Evolutionary conservation across 306 rosid species (phyloP).

Genomic region (Ziziphus jujuba): DNA sequence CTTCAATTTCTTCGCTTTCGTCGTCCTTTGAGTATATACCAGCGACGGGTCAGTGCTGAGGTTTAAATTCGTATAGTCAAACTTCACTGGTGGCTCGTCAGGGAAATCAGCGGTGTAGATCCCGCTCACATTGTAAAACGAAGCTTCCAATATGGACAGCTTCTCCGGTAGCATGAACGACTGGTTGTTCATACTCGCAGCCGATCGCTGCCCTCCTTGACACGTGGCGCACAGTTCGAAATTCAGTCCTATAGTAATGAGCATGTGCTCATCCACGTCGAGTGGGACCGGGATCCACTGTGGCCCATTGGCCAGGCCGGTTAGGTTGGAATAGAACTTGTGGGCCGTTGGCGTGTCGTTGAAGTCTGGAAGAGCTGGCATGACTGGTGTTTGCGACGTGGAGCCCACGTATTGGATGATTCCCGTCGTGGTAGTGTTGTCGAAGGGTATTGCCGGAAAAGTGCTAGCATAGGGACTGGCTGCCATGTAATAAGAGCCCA

Average conservation of each 20-base stretch:
- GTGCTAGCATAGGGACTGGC: conserved; percentile 29
- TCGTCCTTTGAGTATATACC: background rate
- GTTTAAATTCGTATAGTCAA: conserved; percentile 10
- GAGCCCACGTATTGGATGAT: conserved; percentile 34
- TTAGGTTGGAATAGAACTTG: conserved; percentile 44
- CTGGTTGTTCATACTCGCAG: conserved; percentile 17
- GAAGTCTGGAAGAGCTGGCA: conserved; percentile 44
- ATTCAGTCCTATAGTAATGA: conserved; percentile 13
- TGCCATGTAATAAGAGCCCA: conserved; percentile 65
- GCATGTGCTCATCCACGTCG: conserved; percentile 17
- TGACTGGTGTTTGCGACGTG: conserved; percentile 17
- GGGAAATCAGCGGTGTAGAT: conserved; percentile 26
- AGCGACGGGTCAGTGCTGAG: conserved; percentile 2
- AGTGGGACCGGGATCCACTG: conserved; percentile 43
- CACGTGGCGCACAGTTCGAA: no score
- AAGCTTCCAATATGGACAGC: conserved; percentile 24
- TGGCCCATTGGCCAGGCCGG: conserved; percentile 37
- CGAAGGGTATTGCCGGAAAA: background rate
- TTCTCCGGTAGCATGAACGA: conserved; percentile 11
- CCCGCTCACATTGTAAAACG: background rate
- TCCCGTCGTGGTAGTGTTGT: conserved; percentile 39
- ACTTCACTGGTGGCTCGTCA: conserved; percentile 2
- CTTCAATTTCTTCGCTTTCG: conserved; percentile 19
- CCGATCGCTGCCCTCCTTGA: background rate
- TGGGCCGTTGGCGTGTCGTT: conserved; percentile 49